A percentile compares a stretch with the other conserved stretches of the same genome.
phyloP scores from a whole-genome alignment of 2,329 filamentous ascomycete genomes.

The Claviceps pazoutovae region DNA sequence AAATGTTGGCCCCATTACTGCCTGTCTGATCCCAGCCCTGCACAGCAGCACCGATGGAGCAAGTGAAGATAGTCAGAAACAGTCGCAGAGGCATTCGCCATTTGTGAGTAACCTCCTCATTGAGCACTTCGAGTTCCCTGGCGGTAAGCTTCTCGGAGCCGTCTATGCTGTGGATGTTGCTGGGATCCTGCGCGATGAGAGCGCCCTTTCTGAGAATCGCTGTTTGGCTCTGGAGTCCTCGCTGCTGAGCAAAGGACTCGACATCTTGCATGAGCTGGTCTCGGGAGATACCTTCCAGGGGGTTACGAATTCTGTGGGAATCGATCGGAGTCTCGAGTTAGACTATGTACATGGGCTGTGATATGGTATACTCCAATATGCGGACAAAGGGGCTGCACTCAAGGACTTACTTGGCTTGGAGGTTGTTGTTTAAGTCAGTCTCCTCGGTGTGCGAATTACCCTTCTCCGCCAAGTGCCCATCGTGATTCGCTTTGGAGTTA shows the following conservation, averaged over 20 bases:
- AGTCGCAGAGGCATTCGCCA: slow-evolving; percentile 33
- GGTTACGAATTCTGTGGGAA: slow-evolving; percentile 32
- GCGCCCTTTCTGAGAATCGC: slow-evolving; percentile 43
- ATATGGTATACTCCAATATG: neutral
- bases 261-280: slow-evolving; percentile 42
- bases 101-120: slow-evolving; percentile 43
- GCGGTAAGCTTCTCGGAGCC: slow-evolving; percentile 41
- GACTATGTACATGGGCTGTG: neutral
- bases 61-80: slow-evolving; percentile 31
- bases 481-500: slow-evolving; percentile 7
- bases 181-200: slow-evolving; percentile 43
- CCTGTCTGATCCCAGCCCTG: slow-evolving; percentile 53
- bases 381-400: no score
- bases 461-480: slow-evolving; percentile 15
- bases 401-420: slow-evolving; percentile 27
- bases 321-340: neutral
- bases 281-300: slow-evolving; percentile 34
- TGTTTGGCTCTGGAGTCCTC: slow-evolving; percentile 45
- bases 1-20: slow-evolving; percentile 44
- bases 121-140: slow-evolving; percentile 42
- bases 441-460: slow-evolving; percentile 16
- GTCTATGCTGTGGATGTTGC: slow-evolving; percentile 37
- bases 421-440: slow-evolving; percentile 23
- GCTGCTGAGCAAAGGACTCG: slow-evolving; percentile 41
- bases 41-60: slow-evolving; percentile 40